phyloP scores from a whole-genome alignment of 345 rosid species.

The Brassica carinata region DNA sequence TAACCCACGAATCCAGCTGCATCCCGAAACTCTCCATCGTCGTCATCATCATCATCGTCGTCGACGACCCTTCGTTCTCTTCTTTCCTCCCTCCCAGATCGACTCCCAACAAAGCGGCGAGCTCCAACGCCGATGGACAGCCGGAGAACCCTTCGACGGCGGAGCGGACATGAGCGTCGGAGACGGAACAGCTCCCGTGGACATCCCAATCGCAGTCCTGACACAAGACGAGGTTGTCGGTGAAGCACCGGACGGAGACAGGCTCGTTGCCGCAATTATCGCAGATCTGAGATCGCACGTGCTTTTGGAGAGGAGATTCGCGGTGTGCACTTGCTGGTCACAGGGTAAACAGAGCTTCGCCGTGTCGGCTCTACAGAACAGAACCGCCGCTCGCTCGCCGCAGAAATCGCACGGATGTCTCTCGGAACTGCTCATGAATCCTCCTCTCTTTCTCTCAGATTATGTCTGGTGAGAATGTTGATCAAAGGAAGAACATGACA shows the following conservation, averaged over 20 bases:
- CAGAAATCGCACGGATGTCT: constrained; percentile 76
- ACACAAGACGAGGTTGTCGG: constrained; percentile 65
- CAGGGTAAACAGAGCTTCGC: constrained; percentile 91
- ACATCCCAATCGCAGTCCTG: constrained; percentile 79
- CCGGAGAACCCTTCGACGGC: constrained; percentile 71
- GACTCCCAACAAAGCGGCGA: constrained; percentile 63
- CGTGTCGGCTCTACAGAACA: constrained; percentile 83
- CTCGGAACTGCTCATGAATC: constrained; percentile 46
- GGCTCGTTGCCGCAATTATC: constrained; percentile 70
- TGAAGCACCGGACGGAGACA: constrained; percentile 60
- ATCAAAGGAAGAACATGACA: constrained; percentile 16
- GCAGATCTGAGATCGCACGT: constrained; percentile 93
- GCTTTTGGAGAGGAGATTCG: constrained; percentile 81
- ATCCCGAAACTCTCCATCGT: constrained; percentile 38
- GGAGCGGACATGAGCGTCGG: constrained; percentile 65
- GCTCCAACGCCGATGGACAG: constrained; percentile 63
- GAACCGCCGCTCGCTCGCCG: constrained; percentile 63
- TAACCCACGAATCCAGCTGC: constrained; percentile 53
- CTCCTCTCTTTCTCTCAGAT: neutral
- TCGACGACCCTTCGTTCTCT: constrained; percentile 22
- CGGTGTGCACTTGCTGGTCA: constrained; percentile 93
- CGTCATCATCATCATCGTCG: constrained; percentile 25
- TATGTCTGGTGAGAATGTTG: constrained; percentile 7
- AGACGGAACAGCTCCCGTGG: constrained; percentile 66
- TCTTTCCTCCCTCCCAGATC: constrained; percentile 50